Evolutionary conservation across 768 basidiomycete genomes (phyloP), one percentile per base, ranked within the genome.

Genomic region (Collybia sp.): DNA sequence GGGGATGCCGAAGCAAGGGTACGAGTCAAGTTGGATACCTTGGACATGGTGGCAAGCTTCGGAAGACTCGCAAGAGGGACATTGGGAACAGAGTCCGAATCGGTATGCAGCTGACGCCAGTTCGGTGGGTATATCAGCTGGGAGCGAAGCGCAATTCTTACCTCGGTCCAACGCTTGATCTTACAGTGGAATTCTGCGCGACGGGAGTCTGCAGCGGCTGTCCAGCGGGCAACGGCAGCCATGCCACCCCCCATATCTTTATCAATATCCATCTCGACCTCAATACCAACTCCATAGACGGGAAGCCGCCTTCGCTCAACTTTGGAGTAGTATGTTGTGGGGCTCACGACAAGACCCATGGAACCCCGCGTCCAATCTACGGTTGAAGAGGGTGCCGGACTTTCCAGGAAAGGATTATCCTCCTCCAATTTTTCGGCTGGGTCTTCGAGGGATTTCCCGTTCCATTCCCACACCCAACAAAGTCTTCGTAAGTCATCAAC

Each of bases 391-490:
- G 64, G 42, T 4, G 70, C 47, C 18, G 65, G 49, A 2, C 62
- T 58, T 3, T 76, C 64, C 55, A 88, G 65, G 72, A 90, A 88
- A 30, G 86, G 86, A 52, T 89, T 89, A 5, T 84, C 76, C 12
- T 86, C 78, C 5, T 68, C 59, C 12, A 51, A 44, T n/a, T 6
- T 31, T 40, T 1, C 40, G 45, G 1, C 57, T 43, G 5, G 47
- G 15, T 6, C 47, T 42, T 2, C 74, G 68, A 2, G 77, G 44
- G 5, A 69, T 37, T 75, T 62, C 5, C 76, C 75, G 56, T 89
- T 82, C 90, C 90, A 93, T 60, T 92, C 90, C 88, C 90, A 91
- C 12, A 92, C 49, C 89, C 90, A 92, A 64, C 89, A 91, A 15
- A 93, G 73, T 48, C 85, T 74, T 46, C 71, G 78, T 39, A 92